Evolutionary conservation across 2,329 filamentous ascomycete genomes (phyloP).

Genomic region (Phialocephala sp.): DNA sequence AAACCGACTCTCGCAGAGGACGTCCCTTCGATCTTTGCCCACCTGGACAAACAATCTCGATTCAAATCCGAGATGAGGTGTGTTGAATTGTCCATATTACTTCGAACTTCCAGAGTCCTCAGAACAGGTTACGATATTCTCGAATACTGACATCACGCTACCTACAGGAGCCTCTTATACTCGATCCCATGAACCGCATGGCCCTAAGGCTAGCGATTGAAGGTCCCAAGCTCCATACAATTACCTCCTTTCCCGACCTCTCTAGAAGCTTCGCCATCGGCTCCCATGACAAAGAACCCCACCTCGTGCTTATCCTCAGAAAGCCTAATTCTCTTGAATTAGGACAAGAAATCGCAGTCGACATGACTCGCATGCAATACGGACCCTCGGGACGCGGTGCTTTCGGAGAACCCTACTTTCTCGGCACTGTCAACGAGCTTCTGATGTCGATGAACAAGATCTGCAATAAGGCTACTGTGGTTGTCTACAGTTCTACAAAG

Average conservation of each 20-base stretch:
- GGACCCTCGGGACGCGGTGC: conserved; percentile 11
- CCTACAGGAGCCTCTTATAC: neutral
- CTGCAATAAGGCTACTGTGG: neutral
- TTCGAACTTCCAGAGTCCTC: neutral
- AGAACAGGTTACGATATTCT: neutral
- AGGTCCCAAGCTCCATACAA: neutral
- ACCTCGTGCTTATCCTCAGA: neutral
- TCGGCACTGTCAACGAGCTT: conserved; percentile 4
- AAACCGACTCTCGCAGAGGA: too few species aligned
- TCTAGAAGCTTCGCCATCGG: conserved; percentile 2
- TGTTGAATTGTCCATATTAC: neutral
- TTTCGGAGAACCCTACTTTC: conserved; percentile 17
- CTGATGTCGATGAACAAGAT: neutral
- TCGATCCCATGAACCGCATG: neutral
- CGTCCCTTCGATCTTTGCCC: conserved; percentile 16
- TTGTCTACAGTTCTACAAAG: neutral
- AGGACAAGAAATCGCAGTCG: neutral
- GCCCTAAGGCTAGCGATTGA: neutral
- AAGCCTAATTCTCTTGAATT: too few species aligned
- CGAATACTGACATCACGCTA: neutral
- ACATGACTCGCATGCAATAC: conserved; percentile 20
- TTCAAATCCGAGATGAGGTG: conserved; percentile 18
- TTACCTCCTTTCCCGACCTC: too few species aligned
- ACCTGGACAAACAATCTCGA: conserved; percentile 2
- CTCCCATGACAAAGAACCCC: neutral